These are phyloP conservation scores for Cladosporium phlei DNA, from an alignment of 2,329 filamentous ascomycete species.

Conservation along the genomic window DNA sequence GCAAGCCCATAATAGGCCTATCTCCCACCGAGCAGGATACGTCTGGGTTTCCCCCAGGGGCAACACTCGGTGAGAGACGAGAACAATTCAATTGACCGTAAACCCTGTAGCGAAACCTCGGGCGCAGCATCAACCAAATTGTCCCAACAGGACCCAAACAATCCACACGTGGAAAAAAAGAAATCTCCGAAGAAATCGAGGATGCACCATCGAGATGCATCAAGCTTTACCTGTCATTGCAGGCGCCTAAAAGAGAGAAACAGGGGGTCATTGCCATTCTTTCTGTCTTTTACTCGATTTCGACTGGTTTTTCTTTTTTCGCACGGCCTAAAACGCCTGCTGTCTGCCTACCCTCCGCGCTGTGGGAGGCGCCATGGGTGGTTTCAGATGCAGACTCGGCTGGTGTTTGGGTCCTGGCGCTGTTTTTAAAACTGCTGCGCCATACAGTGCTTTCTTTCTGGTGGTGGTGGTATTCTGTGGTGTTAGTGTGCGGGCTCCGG, in stretches of 20 bases:
- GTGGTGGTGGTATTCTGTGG: neutral
- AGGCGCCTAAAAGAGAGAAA: too few species aligned
- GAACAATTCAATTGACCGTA: neutral
- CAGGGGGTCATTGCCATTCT: too few species aligned
- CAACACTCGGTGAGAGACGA: conserved; percentile 6
- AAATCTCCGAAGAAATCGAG: too few species aligned
- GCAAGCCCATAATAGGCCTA: conserved; percentile 1
- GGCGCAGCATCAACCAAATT: neutral
- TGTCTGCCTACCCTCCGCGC: neutral
- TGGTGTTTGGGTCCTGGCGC: neutral
- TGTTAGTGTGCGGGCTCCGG: neutral
- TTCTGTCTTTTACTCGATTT: neutral
- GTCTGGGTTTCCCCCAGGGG: conserved; percentile 1
- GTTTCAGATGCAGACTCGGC: conserved; percentile 6
- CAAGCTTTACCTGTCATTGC: neutral
- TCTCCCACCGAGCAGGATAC: conserved; percentile 1
- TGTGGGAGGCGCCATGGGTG: neutral
- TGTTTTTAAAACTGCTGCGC: conserved; percentile 2
- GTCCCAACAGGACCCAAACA: neutral
- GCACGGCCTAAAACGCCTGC: too few species aligned
- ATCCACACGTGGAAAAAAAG: neutral
- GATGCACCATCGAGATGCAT: neutral
- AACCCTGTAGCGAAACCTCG: neutral
- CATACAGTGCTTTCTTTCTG: neutral
- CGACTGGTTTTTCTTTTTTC: too few species aligned